Evolutionary conservation across 2,329 filamentous ascomycete species (phyloP).

Genomic region (Teratosphaeria epicoccoides): DNA sequence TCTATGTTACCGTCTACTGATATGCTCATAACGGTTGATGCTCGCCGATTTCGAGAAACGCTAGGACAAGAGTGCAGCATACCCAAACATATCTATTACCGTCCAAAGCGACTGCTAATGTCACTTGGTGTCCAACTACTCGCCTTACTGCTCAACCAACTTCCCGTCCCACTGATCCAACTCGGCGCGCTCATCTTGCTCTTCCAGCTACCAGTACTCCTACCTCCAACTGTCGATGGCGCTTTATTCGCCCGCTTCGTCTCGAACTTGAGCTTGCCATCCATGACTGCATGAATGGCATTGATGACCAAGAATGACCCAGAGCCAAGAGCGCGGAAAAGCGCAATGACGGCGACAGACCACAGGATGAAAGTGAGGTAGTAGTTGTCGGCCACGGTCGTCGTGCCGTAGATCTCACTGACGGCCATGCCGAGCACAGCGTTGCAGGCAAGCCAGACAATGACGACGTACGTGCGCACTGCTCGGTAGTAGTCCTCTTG

Average conservation of each 20-base stretch:
- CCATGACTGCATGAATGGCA: slow-evolving; percentile 70
- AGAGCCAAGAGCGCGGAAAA: slow-evolving; percentile 77
- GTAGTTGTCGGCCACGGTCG: slow-evolving; percentile 66
- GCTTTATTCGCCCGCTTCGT: slow-evolving; percentile 11
- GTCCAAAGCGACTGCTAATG: slow-evolving; percentile 18
- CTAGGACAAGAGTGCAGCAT: neutral
- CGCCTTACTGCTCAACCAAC: slow-evolving; percentile 28
- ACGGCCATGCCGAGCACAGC: slow-evolving; percentile 89
- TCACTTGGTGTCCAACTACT: slow-evolving; percentile 23
- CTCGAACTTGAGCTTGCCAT: slow-evolving; percentile 62
- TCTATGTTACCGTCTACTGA: neutral
- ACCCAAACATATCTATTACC: slow-evolving; percentile 4
- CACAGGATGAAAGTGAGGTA: slow-evolving; percentile 92
- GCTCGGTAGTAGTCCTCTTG: slow-evolving; percentile 99
- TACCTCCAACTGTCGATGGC: slow-evolving; percentile 20
- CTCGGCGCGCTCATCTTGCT: slow-evolving; percentile 28
- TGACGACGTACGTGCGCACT: slow-evolving; percentile 95
- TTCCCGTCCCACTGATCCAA: slow-evolving; percentile 25
- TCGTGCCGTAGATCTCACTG: slow-evolving; percentile 68
- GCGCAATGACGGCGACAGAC: slow-evolving; percentile 73
- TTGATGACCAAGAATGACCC: slow-evolving; percentile 77
- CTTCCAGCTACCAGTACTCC: slow-evolving; percentile 25
- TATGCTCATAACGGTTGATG: neutral
- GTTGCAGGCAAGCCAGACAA: slow-evolving; percentile 87
- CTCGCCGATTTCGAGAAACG: neutral